These are phyloP conservation scores for Fusarium abutilonis DNA, from an alignment of 2,329 filamentous ascomycete species.

Conservation along the genomic window DNA sequence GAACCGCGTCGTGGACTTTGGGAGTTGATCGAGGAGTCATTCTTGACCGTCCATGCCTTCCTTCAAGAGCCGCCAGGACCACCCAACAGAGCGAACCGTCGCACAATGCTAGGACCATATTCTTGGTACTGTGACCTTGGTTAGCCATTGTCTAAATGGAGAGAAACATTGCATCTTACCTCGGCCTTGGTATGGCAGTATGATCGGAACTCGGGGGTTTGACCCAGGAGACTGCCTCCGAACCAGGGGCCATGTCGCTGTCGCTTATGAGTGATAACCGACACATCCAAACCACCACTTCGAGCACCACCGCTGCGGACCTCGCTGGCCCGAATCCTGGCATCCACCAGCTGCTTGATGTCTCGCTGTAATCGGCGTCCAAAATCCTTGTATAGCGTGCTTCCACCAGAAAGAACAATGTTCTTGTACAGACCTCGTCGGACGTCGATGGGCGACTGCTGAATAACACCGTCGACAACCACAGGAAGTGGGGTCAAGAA, in stretches of 20 bases:
- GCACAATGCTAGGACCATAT: constrained; percentile 93
- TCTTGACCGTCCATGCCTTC: constrained; percentile 32
- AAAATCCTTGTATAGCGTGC: constrained; percentile 98
- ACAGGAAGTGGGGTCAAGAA: constrained; percentile 94
- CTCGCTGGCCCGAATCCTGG: constrained; percentile 91
- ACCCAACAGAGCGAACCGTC: constrained; percentile 91
- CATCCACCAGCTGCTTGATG: constrained; percentile 95
- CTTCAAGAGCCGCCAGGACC: constrained; percentile 82
- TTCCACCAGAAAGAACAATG: constrained; percentile 96
- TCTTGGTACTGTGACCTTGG: constrained; percentile 77
- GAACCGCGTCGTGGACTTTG: constrained; percentile 10
- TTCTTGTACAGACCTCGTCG: constrained; percentile 99
- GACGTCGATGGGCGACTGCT: constrained; percentile 97
- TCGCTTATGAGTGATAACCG: constrained; percentile 96
- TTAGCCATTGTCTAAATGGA: constrained; percentile 16
- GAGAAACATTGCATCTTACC: constrained; percentile 53
- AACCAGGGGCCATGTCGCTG: constrained; percentile 99
- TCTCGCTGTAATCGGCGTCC: constrained; percentile 94
- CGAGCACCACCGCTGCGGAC: constrained; percentile 89
- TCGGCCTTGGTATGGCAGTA: constrained; percentile 96
- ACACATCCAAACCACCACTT: constrained; percentile 93
- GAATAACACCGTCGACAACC: constrained; percentile 96
- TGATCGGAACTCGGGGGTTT: constrained; percentile 97
- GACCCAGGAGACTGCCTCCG: constrained; percentile 92
- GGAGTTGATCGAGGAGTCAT: constrained; percentile 17